phyloP scores from a whole-genome alignment of 2,329 filamentous ascomycete species.

The Geosmithia flava region DNA sequence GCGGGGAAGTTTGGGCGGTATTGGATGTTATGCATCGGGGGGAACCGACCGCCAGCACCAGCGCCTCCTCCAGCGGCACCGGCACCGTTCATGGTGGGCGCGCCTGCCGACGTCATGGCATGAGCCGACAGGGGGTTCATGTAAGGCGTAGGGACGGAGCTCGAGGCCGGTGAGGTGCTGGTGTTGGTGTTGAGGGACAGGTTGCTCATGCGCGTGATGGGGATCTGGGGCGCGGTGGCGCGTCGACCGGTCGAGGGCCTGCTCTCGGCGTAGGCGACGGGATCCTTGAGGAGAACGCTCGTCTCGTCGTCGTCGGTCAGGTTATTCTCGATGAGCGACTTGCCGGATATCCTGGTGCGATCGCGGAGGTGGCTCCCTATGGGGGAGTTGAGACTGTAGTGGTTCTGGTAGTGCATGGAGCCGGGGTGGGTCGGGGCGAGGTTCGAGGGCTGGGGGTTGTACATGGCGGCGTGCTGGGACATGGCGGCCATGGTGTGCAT shows the following conservation, averaged over 20 bases:
- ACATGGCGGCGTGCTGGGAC: constrained; percentile 18
- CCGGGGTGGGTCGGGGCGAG: background rate
- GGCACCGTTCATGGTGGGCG: constrained; percentile 22
- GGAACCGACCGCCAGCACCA: constrained; percentile 12
- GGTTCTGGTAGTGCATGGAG: constrained; percentile 27
- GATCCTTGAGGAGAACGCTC: constrained; percentile 57
- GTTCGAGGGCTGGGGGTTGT: background rate
- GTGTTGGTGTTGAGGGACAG: constrained; percentile 60
- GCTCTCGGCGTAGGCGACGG: constrained; percentile 60
- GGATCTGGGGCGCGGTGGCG: constrained; percentile 60
- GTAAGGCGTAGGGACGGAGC: constrained; percentile 36
- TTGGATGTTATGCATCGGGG: constrained; percentile 28
- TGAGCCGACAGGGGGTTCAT: constrained; percentile 26
- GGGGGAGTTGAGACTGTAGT: constrained; percentile 64
- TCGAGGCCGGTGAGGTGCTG: constrained; percentile 33
- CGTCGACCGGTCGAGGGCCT: constrained; percentile 29
- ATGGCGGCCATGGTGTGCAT: constrained; percentile 24
- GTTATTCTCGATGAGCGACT: constrained; percentile 61
- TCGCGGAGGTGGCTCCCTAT: constrained; percentile 59
- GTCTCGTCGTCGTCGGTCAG: constrained; percentile 56
- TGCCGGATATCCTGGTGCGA: constrained; percentile 48
- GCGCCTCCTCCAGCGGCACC: background rate
- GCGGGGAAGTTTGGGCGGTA: constrained; percentile 60
- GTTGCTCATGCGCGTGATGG: constrained; percentile 53
- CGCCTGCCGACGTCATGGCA: constrained; percentile 37